Evolutionary conservation across 768 basidiomycete genomes (phyloP), one percentile per base, ranked within the genome.

Genomic region (Hypsizygus marmoreus): DNA sequence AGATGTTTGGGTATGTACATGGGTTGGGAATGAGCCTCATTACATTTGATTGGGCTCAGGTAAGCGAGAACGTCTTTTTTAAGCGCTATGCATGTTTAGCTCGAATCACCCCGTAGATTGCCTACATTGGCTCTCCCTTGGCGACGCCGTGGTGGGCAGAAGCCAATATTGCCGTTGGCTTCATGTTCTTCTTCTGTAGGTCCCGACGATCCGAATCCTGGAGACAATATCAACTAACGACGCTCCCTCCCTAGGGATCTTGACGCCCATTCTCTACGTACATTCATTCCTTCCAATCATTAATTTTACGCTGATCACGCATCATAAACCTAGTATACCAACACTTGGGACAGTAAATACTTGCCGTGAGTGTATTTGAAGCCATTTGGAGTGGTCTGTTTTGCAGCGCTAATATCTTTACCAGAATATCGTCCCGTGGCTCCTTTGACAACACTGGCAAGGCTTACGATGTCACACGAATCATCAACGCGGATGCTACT

Each of bases 71-170:
- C 38, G 23, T 20, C 30, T 2, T 14, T 19, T 39, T 39, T 20
- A 23, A 16, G 20, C 28, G 16, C 16, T 65, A 7, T 71, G 60
- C 46, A 60, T 66, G 6, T 59, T 64, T 38, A 42, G 40, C 39
- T 20, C 6, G 6, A 16, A 12, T 45, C 20, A 23, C 40, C 25
- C 47, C 13, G 34, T 43, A 75, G 67, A 82, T 83, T 45, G 77
- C 82, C 6, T 87, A 82, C 58, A 81, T 81, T 42, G 79, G 79
- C 13, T 81, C 80, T 17, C 89, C 89, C 0, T 79, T 91, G 35
- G 82, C 85, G 4, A 81, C 85, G 8, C 89, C 89, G 2, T 91
- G 87, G 86, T 89, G 86, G 86, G 86, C 86, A 2, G 80, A 84
- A 59, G 86, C 83, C 9, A 89, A 90, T 62, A 70, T 88, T 43